Percentiles rank a stretch among this genome's conserved stretches.
These are phyloP conservation scores for Neurospora sp. DNA, from an alignment of 495 filamentous ascomycete species.

Conservation along the genomic window DNA sequence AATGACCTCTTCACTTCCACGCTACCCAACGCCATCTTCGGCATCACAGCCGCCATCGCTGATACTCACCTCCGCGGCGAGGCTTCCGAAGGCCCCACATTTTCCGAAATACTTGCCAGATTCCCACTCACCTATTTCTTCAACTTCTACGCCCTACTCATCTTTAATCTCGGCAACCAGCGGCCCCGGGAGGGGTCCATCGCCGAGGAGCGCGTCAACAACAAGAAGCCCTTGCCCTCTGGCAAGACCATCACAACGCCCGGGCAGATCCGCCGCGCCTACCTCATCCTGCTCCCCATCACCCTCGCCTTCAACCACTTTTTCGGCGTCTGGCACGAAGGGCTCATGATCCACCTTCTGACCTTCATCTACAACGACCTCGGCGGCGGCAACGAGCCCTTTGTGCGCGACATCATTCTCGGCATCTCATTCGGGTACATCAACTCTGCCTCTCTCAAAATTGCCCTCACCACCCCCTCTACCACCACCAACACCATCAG, in stretches of 20 bases:
- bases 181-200: neutral
- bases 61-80: neutral
- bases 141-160: neutral
- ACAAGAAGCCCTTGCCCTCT: neutral
- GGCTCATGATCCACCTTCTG: neutral
- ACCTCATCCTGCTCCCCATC: neutral
- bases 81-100: neutral
- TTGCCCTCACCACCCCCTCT: neutral
- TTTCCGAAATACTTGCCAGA: neutral
- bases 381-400: neutral
- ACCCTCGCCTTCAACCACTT: neutral
- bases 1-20: neutral
- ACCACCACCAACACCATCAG: no score
- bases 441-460: neutral
- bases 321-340: neutral
- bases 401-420: neutral
- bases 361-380: neutral
- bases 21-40: neutral
- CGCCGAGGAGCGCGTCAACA: neutral
- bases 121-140: neutral
- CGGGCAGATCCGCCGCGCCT: neutral
- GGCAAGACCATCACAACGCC: neutral
- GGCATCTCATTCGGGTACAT: neutral
- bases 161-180: neutral
- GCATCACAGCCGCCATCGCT: neutral